These are phyloP conservation scores for Ganoderma resinaceum DNA, from an alignment of 1,284 basidiomycete species.

Conservation along the genomic window DNA sequence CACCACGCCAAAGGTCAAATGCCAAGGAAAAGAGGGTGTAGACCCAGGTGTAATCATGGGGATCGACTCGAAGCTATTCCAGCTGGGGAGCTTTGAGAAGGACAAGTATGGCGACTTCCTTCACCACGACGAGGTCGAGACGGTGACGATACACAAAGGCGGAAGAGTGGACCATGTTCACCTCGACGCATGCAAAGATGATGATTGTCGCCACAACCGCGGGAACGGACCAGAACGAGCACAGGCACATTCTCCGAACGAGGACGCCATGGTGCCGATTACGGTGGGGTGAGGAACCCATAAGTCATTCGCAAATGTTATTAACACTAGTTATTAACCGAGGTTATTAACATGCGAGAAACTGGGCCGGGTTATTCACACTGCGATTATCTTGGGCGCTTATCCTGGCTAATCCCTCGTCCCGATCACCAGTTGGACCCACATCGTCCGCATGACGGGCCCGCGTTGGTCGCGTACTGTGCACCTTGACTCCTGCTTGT, in stretches of 20 bases:
- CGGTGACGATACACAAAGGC: conserved; percentile 65
- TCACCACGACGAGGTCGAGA: conserved; percentile 87
- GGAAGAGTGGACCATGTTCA: conserved; percentile 37
- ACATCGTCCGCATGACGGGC: background rate
- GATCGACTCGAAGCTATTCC: conserved; percentile 80
- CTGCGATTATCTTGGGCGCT: background rate
- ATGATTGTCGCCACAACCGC: conserved; percentile 25
- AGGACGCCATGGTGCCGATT: background rate
- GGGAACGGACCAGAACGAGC: conserved; percentile 5
- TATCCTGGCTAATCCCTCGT: background rate
- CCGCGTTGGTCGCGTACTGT: background rate
- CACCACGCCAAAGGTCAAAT: conserved; percentile 82
- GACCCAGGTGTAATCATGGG: conserved; percentile 85
- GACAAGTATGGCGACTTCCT: conserved; percentile 36
- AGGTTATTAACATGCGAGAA: background rate
- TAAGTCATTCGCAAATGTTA: conserved; percentile 1
- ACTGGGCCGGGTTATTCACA: background rate
- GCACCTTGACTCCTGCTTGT: background rate
- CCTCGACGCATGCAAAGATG: background rate
- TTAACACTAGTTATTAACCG: conserved; percentile 2
- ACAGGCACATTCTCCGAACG: background rate
- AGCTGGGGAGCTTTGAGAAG: conserved; percentile 39
- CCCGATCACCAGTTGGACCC: too few species aligned
- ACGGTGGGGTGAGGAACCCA: too few species aligned
- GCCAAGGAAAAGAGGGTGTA: conserved; percentile 68